Evolutionary conservation across 805 yeast species (phyloP), one percentile per base, ranked within the genome.

Genomic region (Sungouiella thailandica): DNA sequence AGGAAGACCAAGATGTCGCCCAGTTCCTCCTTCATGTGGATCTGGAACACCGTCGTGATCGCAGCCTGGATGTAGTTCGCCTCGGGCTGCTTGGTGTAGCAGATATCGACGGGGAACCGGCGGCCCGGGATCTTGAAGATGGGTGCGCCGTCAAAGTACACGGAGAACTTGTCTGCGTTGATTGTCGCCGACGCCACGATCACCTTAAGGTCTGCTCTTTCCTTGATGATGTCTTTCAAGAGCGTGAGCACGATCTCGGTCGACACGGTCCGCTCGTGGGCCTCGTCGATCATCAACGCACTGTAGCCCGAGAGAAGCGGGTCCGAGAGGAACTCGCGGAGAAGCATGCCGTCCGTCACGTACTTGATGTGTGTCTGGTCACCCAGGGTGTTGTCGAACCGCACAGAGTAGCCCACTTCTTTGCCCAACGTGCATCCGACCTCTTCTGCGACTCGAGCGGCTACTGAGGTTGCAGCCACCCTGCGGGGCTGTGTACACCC

Each of bases 401-500:
- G 69, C 35, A 90, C 75, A 4, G 82, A 72, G 52, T 90, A 90
- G 7, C 98, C 98, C 5, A 93, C 97, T 46, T 81, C 80, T 11
- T 75, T 67, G 0, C 98, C 97, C n/a, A 90, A 48, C n/a, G 65
- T 57, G 1, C 79, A 79, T 6, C 81, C 81, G 70, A 86, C 79
- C 58, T 90, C 98, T 29, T 85, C 87, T 0, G 97, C 88, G 1
- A 90, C 97, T 50, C 98, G 74, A 2, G 82, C 58, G 0, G 98
- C 96, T 30, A 88, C 95, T 30, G 86, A 80, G 33, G 78, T 83
- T 1, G 97, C 97, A 0, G 97, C 97, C 7, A 90, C 97, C 50
- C 97, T 70, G 49, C 97, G 74, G 0, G 97, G 97, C 56, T 89
- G 97, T 0, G 97, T 89, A 48, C 95, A 86, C 1, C 88, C 96